Evolutionary conservation across 2,329 filamentous ascomycete species (phyloP).

Genomic region (Penicillium sp.): DNA sequence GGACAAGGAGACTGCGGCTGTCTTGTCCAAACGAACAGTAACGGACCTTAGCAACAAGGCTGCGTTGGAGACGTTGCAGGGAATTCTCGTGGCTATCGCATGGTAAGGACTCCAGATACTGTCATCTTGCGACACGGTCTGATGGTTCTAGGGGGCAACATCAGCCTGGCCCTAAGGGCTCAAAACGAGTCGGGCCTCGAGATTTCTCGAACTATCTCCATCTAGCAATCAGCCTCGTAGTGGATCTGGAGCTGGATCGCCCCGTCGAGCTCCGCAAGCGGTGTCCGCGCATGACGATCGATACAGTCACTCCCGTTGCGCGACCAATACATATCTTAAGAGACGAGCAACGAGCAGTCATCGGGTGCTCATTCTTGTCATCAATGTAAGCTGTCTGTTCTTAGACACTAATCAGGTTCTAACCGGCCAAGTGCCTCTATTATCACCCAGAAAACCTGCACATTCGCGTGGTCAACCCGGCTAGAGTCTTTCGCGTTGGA

Average conservation of each 20-base stretch:
- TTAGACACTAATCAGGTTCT: background rate
- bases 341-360: slow-evolving; percentile 51
- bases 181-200: slow-evolving; percentile 25
- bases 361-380: slow-evolving; percentile 51
- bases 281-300: slow-evolving; percentile 29
- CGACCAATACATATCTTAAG: slow-evolving; percentile 31
- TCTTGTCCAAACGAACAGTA: slow-evolving; percentile 38
- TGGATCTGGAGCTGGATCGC: slow-evolving; percentile 39
- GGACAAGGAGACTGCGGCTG: slow-evolving; percentile 35
- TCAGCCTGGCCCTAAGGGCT: slow-evolving; percentile 22
- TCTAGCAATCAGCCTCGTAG: slow-evolving; percentile 41
- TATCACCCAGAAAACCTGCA: slow-evolving; percentile 19
- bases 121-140: background rate
- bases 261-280: slow-evolving; percentile 31
- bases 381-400: slow-evolving; percentile 40
- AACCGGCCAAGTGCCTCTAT: slow-evolving; percentile 10
- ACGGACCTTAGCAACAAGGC: slow-evolving; percentile 31
- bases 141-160: slow-evolving; percentile 37
- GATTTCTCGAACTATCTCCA: slow-evolving; percentile 43
- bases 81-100: slow-evolving; percentile 41
- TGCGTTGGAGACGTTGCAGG: slow-evolving; percentile 47
- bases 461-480: slow-evolving; percentile 16
- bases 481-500: slow-evolving; percentile 14
- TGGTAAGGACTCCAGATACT: slow-evolving; percentile 32
- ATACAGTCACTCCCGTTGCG: background rate